Conservation (phyloP, 371 early-diverging fungal species). For the Rhizopus stolonifer region DNA sequence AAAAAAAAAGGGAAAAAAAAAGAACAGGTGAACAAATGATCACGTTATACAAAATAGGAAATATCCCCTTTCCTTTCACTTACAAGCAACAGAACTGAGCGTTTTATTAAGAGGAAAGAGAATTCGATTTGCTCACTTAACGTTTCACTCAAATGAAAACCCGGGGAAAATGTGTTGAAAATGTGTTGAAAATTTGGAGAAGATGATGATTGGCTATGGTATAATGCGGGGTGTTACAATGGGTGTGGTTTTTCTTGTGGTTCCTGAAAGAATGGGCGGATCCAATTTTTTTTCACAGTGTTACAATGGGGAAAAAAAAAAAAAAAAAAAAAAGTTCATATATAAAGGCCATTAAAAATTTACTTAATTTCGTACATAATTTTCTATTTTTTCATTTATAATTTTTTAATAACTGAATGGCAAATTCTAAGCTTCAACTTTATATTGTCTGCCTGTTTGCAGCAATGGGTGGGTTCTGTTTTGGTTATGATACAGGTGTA, state of each 20-base stretch:
- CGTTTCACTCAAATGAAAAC: not conserved
- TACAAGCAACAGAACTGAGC: no score
- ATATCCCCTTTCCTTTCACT: no score
- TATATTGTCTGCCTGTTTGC: conserved; percentile 41
- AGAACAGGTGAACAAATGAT: no score
- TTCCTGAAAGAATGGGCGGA: not conserved
- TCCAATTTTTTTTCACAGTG: no score
- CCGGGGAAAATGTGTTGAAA: not conserved
- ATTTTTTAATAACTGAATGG: conserved; percentile 19
- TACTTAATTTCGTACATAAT: conserved; percentile 3
- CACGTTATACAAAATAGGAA: no score
- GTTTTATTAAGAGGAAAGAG: not conserved
- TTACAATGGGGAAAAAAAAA: no score
- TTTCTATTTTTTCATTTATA: conserved; percentile 8
- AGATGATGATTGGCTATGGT: conserved; percentile 13
- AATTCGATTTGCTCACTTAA: not conserved
- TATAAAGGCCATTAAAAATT: not conserved
- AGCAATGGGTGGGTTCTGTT: conserved; percentile 54
- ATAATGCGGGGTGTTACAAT: conserved; percentile 15
- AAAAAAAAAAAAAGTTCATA: no score
- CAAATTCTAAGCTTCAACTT: conserved; percentile 17
- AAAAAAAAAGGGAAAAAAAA: no score
- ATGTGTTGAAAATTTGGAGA: not conserved
- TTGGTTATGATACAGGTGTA: conserved; percentile 58
- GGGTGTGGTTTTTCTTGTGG: conserved; percentile 4